A percentile compares a stretch with the other conserved stretches of the same genome.
These are phyloP conservation scores for Westerdykella ornata DNA, from an alignment of 2,329 filamentous ascomycete species.

Conservation along the genomic window DNA sequence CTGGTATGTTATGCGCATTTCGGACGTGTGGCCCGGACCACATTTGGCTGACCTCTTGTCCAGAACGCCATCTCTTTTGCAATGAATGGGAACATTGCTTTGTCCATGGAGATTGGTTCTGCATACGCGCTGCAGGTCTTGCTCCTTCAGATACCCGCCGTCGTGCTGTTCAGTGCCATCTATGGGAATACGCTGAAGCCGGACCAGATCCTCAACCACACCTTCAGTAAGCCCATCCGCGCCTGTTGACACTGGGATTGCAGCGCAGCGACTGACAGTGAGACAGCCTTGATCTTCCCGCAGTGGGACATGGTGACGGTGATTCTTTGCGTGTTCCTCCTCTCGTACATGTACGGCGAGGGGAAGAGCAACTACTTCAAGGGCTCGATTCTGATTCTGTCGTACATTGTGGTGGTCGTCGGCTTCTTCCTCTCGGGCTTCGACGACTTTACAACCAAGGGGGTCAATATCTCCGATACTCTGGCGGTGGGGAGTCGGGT, in stretches of 20 bases:
- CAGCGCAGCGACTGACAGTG: slow-evolving; percentile 10
- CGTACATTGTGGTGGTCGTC: slow-evolving; percentile 83
- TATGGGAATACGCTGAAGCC: slow-evolving; percentile 55
- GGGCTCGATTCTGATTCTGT: slow-evolving; percentile 86
- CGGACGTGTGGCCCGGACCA: background rate
- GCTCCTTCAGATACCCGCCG: slow-evolving; percentile 83
- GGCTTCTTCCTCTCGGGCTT: slow-evolving; percentile 83
- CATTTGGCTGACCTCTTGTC: slow-evolving; percentile 1
- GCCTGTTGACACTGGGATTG: background rate
- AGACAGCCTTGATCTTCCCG: slow-evolving; percentile 75
- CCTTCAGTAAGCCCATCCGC: slow-evolving; percentile 51
- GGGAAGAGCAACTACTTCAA: slow-evolving; percentile 99
- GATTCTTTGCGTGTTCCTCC: slow-evolving; percentile 88
- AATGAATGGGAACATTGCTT: slow-evolving; percentile 98
- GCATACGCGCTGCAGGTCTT: slow-evolving; percentile 96
- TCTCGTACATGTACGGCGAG: slow-evolving; percentile 96
- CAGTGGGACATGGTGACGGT: slow-evolving; percentile 99
- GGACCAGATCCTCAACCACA: slow-evolving; percentile 52
- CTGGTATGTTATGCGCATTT: slow-evolving; percentile 53
- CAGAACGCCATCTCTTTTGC: slow-evolving; percentile 97
- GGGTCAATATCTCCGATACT: slow-evolving; percentile 31
- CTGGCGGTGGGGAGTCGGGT: slow-evolving; percentile 29
- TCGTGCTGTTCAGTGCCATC: slow-evolving; percentile 84
- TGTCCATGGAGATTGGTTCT: slow-evolving; percentile 98
- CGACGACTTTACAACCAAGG: slow-evolving; percentile 45